phyloP scores from a whole-genome alignment of 1,284 basidiomycete genomes.

The Ceratobasidium sp. region DNA sequence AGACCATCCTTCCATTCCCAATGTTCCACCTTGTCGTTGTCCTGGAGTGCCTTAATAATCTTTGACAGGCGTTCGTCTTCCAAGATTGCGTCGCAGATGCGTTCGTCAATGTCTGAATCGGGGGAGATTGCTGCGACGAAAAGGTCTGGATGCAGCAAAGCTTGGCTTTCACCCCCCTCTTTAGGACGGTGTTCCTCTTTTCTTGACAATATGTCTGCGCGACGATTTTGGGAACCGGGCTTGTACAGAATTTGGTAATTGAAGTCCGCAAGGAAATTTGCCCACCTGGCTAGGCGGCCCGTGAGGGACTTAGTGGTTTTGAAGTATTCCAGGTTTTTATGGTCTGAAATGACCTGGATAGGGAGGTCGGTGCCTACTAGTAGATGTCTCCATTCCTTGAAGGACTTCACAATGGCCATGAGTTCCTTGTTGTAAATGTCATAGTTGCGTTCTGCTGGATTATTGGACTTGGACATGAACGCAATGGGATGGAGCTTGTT shows the following conservation, averaged over 20 bases:
- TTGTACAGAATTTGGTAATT: slow-evolving; percentile 60
- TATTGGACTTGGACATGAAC: no score
- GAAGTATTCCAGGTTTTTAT: slow-evolving; percentile 27
- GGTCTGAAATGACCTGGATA: slow-evolving; percentile 2
- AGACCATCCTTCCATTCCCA: neutral
- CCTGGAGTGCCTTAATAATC: neutral
- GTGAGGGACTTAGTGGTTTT: neutral
- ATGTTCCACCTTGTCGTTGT: neutral
- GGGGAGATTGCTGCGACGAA: neutral
- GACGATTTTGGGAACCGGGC: slow-evolving; percentile 58
- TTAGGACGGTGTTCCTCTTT: slow-evolving; percentile 54
- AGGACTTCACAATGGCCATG: slow-evolving; percentile 34
- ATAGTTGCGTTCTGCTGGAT: slow-evolving; percentile 11
- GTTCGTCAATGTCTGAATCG: neutral
- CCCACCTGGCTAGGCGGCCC: slow-evolving; percentile 59
- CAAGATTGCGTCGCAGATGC: neutral
- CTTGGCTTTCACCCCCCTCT: slow-evolving; percentile 30
- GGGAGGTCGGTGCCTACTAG: slow-evolving; percentile 21
- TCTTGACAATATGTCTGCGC: slow-evolving; percentile 62
- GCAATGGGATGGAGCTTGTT: no score
- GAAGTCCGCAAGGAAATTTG: slow-evolving; percentile 56
- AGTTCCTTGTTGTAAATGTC: slow-evolving; percentile 45
- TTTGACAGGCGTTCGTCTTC: neutral
- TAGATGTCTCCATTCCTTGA: slow-evolving; percentile 36
- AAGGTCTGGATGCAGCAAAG: slow-evolving; percentile 5